Evolutionary conservation across 495 filamentous ascomycete genomes (phyloP), one percentile per base, ranked within the genome.

Genomic region (Penicillium samsonianum): DNA sequence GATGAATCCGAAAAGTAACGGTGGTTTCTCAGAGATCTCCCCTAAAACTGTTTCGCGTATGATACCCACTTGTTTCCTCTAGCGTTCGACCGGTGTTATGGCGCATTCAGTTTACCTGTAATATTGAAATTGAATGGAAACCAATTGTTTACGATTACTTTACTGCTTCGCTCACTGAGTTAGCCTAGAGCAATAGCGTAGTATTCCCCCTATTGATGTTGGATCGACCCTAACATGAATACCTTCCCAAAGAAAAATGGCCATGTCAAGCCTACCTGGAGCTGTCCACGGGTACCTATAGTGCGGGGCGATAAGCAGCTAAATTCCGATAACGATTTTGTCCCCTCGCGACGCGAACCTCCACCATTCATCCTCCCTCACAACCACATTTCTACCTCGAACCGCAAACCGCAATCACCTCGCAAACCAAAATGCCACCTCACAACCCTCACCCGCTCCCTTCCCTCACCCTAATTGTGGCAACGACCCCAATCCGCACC

Each of bases 391-490:
- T 6, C 17, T 8, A 22, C 10, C 23, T 38, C 42, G 33, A 46
- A n/a, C 10, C 38, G 7, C 26, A 49, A 26, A 23, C 26, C 8
- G 9, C 7, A 49, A 35, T n/a, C 48, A 28, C 51, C 8, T 16
- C 6, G 1, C 31, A 51, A 55, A 11, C 5, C 59, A 66, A 58
- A 59, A 66, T 71, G 62, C 59, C 61, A 56, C 63, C 63, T 17
- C 45, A 59, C 61, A 64, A 62, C 48, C 40, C 60, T 37, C 37
- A 28, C 40, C 40, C 58, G 59, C 47, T 50, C 44, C 46, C 59
- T 52, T 65, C 72, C 35, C 64, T 74, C 48, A 75, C 73, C 53
- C 67, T 74, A 57, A 75, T 78, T 57, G 77, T 79, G 53, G 72
- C 76, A 49, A 76, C 76, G 50, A 75, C 78, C 35, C 68, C 74